Evolutionary conservation across 345 rosid species (phyloP), one percentile per base, ranked within the genome.

Genomic region (Gossypium mustelinum): DNA sequence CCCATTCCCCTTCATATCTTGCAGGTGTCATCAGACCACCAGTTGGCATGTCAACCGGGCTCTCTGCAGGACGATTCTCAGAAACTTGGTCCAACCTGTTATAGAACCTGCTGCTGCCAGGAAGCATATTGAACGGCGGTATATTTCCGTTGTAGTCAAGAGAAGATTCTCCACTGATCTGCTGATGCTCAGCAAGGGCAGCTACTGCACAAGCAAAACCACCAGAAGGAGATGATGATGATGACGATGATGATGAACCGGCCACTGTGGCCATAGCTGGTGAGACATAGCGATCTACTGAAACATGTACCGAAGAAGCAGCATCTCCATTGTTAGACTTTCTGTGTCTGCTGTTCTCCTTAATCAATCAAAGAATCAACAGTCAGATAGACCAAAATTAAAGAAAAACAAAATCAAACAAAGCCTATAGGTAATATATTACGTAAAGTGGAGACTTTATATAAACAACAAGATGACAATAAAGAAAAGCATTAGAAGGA

Each of bases 171-270:
- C 88, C 94, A 72, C 81, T 77, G 76, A 76, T 77, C 84, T 89
- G 97, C 80, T 88, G 97, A 66, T 89, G 92, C 86, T 94, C 98
- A 57, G 97, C 95, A 45, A 92, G 94, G 72, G 97, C 97, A 67
- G 97, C 92, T 78, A 92, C 84, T 68, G 97, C 97, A 79, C 97
- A 91, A 61, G 95, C 90, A 80, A 88, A 89, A 51, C 98, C 95
- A 20, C 89, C 92, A 75, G 97, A 88, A 74, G 98, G 91, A 61
- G 97, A 90, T 67, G 94, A 86, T 22, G 92, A 29, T 27, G 29
- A 27, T 27, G 27, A 25, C 3, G 97, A 90, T 67, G 94, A 86
- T 22, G 92, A 76, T 67, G 97, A 86, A 62, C 88, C 86, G 52
- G 75, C 66, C 58, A 77, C 6, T 18, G 90, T 83, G 77, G 82